A percentile compares a stretch with the other conserved stretches of the same genome.
Evolutionary conservation across 2,329 filamentous ascomycete genomes (phyloP).

Genomic region (Xylariales sp.): DNA sequence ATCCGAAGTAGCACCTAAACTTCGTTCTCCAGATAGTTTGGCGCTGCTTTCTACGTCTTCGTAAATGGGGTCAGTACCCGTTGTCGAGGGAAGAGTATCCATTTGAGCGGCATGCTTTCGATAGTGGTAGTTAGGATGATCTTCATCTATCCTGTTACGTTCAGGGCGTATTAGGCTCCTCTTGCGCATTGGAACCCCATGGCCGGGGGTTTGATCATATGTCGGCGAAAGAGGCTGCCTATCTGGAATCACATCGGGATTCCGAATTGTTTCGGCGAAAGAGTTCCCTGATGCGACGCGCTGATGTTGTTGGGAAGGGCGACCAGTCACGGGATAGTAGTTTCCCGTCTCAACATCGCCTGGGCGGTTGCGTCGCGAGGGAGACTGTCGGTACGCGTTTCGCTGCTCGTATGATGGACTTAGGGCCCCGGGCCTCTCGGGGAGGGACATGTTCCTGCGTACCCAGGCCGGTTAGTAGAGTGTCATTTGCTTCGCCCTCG

Average conservation of each 20-base stretch:
- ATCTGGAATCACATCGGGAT: slow-evolving; percentile 68
- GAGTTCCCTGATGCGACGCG: slow-evolving; percentile 69
- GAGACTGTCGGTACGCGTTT: slow-evolving; percentile 74
- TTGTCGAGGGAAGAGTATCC: slow-evolving; percentile 88
- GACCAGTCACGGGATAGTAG: slow-evolving; percentile 58
- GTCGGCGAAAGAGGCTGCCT: slow-evolving; percentile 65
- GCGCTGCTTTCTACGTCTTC: slow-evolving; percentile 79
- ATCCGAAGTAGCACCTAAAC: slow-evolving; percentile 60
- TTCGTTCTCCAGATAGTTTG: slow-evolving; percentile 61
- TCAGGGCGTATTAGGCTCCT: slow-evolving; percentile 91
- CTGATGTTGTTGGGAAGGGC: slow-evolving; percentile 58
- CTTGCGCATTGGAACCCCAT: slow-evolving; percentile 68
- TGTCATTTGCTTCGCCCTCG: background rate
- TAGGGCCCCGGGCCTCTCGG: slow-evolving; percentile 70
- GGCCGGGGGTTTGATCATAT: slow-evolving; percentile 48
- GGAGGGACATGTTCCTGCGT: slow-evolving; percentile 68
- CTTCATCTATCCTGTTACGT: slow-evolving; percentile 82
- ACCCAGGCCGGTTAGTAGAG: slow-evolving; percentile 36
- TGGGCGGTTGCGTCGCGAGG: slow-evolving; percentile 72
- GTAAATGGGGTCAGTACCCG: slow-evolving; percentile 87
- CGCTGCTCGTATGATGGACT: slow-evolving; percentile 70
- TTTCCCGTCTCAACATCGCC: slow-evolving; percentile 77
- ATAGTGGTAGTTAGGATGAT: slow-evolving; percentile 96
- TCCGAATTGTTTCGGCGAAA: slow-evolving; percentile 67
- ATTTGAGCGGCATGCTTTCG: slow-evolving; percentile 94